Base-by-base conservation (phyloP, 352 stramenopile genomes). In the Peronosclerospora sorghi region DNA sequence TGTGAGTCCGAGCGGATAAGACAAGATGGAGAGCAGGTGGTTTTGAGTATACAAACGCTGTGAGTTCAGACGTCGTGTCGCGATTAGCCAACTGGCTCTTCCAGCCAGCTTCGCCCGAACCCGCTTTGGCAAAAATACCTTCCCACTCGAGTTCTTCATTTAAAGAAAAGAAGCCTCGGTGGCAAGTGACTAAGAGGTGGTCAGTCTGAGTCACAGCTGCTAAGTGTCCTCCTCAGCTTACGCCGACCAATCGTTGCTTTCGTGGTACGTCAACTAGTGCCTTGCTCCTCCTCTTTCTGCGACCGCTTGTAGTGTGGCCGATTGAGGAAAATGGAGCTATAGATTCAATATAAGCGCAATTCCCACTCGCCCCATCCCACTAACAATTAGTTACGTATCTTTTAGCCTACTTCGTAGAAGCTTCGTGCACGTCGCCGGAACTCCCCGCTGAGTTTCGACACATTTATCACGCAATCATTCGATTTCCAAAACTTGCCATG, bases 401-500 rank as follows among this genome's bases (percentile, higher is more conserved):
- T 37, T 38, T 38, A 24, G 21, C 35, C 10, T 17, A 3, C 12
- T 18, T 27, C 10, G 28, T 2, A 24, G 24, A 26, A 42, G 28
- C 53, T 38, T 41, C 15, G 38, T 26, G 54, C 48, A 54, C 48
- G 47, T 52, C 45, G 30, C 34, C 44, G 45, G 19, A 62, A 59
- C 54, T 59, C 53, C 19, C 32, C 26, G 26, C 13, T 35, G 51
- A 59, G 46, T 51, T 62, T 52, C 44, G 52, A 27, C 36, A 8
- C n/a, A 24, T 36, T 2, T 41, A 51, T 8, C 2, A 19, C 28
- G 39, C 53, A 53, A 67, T 18, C 53, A 67, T 63, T 45, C 53
- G 52, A 35, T 60, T 67, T 21, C 44, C 57, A 35, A 63, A 62
- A 42, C 51, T 61, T 34, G 62, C 41, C 19, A 80, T 80, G 65